Base-by-base conservation (phyloP, 2,329 filamentous ascomycete genomes). In the Phoma sp. region DNA sequence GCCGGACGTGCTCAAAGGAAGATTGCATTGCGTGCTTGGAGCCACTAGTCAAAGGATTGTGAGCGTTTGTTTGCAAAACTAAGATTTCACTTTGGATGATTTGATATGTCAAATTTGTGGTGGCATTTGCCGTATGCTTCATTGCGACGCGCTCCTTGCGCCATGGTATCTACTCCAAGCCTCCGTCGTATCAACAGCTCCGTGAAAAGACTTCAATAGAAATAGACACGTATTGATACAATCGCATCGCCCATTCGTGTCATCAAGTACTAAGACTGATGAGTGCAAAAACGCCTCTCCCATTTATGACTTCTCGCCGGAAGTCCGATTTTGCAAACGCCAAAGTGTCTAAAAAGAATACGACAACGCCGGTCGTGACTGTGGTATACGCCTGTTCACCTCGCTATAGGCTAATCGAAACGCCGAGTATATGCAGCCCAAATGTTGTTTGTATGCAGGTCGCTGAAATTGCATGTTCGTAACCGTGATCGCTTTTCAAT, bases 391-490 rank as follows among this genome's bases (percentile, higher is more conserved):
- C 70, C 69, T 63, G 46, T 66, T 68, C 70, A 67, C 69, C 69
- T 67, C 63, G 68, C 66, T 65, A 58, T 60, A 61, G 52, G 49
- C 61, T 51, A 55, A 52, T 56, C 47, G 56, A 59, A 61, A 72
- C 71, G 70, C 71, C 71, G 56, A 52, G 51, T 64, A 47, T 58
- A 71, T 72, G 69, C 66, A 71, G 61, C 64, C 66, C 63, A 67
- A 66, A 74, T 72, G 67, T 65, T 62, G 57, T 54, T 58, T 61
- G 52, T 63, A 70, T 69, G 65, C 65, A 64, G 62, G 58, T 67
- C 68, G 66, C 64, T 70, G 62, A 65, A 61, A 65, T 67, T 54
- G 67, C 62, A 66, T 59, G 43, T 55, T 73, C 66, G 62, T 72
- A 64, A 70, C 69, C 67, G 60, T 70, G 55, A 62, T 60, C 51